Percentiles rank a stretch among this genome's conserved stretches.
Conservation (phyloP, 2,329 filamentous ascomycete species). For the Aspergillus oerlinghausenensis region DNA sequence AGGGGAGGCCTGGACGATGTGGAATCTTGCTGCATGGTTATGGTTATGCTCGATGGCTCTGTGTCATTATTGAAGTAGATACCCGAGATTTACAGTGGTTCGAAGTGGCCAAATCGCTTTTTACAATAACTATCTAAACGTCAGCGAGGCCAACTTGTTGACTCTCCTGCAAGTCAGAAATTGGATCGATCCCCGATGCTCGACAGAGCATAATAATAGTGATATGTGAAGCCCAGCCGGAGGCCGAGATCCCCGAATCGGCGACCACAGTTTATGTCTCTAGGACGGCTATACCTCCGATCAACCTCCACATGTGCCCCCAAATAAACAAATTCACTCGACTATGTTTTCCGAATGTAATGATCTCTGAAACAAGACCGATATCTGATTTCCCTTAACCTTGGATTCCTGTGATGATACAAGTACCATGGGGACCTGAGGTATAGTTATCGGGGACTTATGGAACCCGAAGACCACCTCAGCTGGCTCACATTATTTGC, state of each 20-base stretch:
- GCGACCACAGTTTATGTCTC: slow-evolving; percentile 9
- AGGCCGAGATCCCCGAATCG: slow-evolving; percentile 17
- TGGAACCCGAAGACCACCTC: slow-evolving; percentile 10
- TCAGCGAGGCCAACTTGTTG: not conserved
- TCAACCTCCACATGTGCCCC: not conserved
- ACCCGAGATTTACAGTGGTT: not conserved
- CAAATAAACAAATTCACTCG: not conserved
- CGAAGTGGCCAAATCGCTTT: not conserved
- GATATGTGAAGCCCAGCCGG: slow-evolving; percentile 3
- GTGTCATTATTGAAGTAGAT: not conserved
- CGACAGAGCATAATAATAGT: not conserved
- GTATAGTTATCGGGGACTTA: slow-evolving; percentile 8
- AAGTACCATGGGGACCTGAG: not conserved
- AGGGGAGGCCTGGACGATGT: slow-evolving; percentile 1
- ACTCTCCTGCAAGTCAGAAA: not conserved
- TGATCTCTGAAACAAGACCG: not conserved
- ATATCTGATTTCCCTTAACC: not conserved
- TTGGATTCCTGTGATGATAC: not conserved
- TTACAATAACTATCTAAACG: not conserved
- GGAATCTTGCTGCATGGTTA: slow-evolving; percentile 4
- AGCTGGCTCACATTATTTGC: slow-evolving; percentile 10
- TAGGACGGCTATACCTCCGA: not conserved
- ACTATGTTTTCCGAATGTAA: not conserved
- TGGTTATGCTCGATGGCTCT: not conserved
- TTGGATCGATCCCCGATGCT: not conserved